Evolutionary conservation across 805 yeast species (phyloP), one percentile per base, ranked within the genome.

Genomic region (Kodamaea laetipori): DNA sequence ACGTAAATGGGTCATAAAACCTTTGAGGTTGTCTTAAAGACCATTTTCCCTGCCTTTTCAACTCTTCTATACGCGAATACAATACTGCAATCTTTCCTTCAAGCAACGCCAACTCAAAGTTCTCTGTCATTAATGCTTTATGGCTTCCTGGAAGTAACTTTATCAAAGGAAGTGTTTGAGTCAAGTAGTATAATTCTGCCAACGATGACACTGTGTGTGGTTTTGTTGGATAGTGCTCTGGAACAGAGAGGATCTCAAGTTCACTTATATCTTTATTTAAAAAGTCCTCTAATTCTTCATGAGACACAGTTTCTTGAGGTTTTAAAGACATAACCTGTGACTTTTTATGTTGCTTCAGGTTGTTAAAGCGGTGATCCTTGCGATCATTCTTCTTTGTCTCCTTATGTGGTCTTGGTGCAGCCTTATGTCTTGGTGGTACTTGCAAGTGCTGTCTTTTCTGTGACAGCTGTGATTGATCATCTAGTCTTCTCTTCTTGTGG

Each of bases 21-120:
- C 78, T 75, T 41, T 76, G 71, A 0, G 95, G 96, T 60, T 94
- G 99, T 41, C 95, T 74, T 41, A 94, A 69, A 16, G 96, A 84
- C 98, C 99, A 94, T 54, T 86, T 82, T 2, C 87, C 86, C 45
- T 84, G 84, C 37, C 95, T 73, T 60, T 89, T 88, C 49, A 94
- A 72, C 60, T 92, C 98, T 57, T 92, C 98, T 37, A 94, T 90
- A 48, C 98, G 74, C 1, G 95, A 85, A 54, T 89, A 86, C 13
- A 89, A 81, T 8, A 90, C 97, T 0, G 95, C 87, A 2, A 92
- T 82, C 58, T 90, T 86, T 3, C 97, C 96, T 58, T 94, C 99
- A 10, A 88, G 77, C 25, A 90, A 68, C 0, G 96, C 87, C 54
- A 85, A 78, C 57, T 89, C 95, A 64, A 80, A 94, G 44, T 86